Evolutionary conservation across 306 rosid genomes (phyloP).

Genomic region (Lagenaria siceraria): DNA sequence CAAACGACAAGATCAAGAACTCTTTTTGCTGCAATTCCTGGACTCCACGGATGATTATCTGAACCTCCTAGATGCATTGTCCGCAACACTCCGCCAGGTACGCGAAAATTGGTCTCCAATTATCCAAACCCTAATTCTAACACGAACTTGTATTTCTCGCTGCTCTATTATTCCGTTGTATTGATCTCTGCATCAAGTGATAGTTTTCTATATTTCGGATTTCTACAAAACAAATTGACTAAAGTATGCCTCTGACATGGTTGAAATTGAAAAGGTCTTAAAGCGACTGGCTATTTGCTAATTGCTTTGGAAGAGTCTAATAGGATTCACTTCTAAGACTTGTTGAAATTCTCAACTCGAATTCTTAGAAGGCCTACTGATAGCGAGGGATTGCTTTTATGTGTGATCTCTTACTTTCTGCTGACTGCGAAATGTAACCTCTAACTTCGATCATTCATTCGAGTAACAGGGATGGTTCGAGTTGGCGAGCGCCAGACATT

Average conservation of each 20-base stretch:
- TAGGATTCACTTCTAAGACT: not conserved
- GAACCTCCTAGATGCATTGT: conserved; percentile 35
- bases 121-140: not conserved
- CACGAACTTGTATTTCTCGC: not conserved
- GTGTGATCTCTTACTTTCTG: not conserved
- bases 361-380: not conserved
- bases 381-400: not conserved
- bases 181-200: not conserved
- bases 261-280: not conserved
- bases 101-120: not conserved
- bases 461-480: conserved; percentile 77
- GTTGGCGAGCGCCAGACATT: conserved; percentile 71
- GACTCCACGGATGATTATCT: conserved; percentile 58
- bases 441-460: not conserved
- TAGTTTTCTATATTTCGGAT: not conserved
- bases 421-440: not conserved
- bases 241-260: not conserved
- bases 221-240: not conserved
- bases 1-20: not conserved
- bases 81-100: conserved; percentile 68
- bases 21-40: conserved; percentile 38
- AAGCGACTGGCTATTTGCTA: not conserved
- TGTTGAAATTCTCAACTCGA: not conserved
- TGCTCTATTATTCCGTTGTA: not conserved
- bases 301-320: not conserved